Conservation (phyloP, 192 early-diverging fungal species). For the Mortierella hygrophila region DNA sequence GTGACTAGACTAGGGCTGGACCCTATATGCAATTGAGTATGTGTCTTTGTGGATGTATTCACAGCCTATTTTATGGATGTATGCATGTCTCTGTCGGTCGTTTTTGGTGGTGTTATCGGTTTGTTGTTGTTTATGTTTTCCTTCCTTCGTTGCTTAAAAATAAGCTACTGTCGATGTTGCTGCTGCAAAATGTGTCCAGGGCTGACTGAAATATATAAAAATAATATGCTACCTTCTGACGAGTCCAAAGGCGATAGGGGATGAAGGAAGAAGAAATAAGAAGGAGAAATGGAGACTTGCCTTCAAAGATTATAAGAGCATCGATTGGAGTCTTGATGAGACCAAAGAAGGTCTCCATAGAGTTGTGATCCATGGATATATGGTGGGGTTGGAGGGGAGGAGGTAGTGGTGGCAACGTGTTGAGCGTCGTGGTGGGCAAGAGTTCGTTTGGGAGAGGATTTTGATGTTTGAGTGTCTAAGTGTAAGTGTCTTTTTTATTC, state of each 20-base stretch:
- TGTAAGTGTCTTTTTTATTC: background rate
- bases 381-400: background rate
- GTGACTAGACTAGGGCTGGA: background rate
- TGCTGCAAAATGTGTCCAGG: background rate
- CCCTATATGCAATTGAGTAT: background rate
- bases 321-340: conserved; percentile 89
- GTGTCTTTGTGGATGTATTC: background rate
- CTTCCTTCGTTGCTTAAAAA: background rate
- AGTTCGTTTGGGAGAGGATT: background rate
- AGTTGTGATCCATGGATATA: conserved; percentile 41
- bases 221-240: background rate
- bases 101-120: background rate
- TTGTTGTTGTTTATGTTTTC: no score
- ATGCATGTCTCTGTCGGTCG: background rate
- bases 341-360: conserved; percentile 88
- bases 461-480: background rate
- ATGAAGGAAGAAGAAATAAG: background rate
- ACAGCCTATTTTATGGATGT: background rate
- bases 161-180: background rate
- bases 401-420: conserved; percentile 13
- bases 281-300: conserved; percentile 23
- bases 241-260: background rate
- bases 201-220: background rate
- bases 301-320: conserved; percentile 89
- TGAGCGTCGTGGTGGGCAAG: background rate